Percentiles rank a stretch among this genome's conserved stretches.
phyloP scores from a whole-genome alignment of 1,284 basidiomycete genomes.

The Ganoderma leucocontextum region DNA sequence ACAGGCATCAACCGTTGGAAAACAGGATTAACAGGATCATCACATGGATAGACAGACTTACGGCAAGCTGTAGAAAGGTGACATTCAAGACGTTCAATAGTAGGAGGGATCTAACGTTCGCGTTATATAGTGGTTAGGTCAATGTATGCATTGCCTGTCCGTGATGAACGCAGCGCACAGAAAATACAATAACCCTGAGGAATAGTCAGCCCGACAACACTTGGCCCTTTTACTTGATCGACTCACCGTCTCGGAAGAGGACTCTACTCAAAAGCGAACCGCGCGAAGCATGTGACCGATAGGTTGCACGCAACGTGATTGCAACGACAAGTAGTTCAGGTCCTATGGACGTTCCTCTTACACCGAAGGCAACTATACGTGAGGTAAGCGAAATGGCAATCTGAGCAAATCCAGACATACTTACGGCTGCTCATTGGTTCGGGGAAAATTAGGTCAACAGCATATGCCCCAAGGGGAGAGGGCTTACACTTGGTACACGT shows the following conservation, averaged over 20 bases:
- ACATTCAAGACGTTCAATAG: constrained; percentile 20
- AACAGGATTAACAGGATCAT: not conserved
- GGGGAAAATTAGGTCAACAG: not conserved
- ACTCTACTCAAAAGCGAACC: not conserved
- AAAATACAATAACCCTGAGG: constrained; percentile 19
- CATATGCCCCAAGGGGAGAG: not conserved
- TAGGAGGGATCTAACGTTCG: constrained; percentile 11
- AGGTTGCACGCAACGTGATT: constrained; percentile 13
- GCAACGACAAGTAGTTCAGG: constrained; percentile 17
- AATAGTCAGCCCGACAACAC: not conserved
- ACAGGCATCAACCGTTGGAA: not conserved
- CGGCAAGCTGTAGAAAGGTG: constrained; percentile 18
- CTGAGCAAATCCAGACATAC: not conserved
- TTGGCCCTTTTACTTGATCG: not conserved
- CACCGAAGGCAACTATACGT: constrained; percentile 6
- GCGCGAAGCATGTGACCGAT: not conserved
- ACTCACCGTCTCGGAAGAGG: constrained; percentile 1
- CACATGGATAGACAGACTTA: not conserved
- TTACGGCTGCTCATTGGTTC: constrained; percentile 2
- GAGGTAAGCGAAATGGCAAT: not conserved
- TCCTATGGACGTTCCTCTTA: constrained; percentile 2
- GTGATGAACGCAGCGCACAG: constrained; percentile 5
- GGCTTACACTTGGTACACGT: not conserved
- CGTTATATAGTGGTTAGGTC: not conserved
- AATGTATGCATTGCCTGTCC: not conserved